phyloP scores from a whole-genome alignment of 495 filamentous ascomycete species.

The Talaromyces proteolyticus region DNA sequence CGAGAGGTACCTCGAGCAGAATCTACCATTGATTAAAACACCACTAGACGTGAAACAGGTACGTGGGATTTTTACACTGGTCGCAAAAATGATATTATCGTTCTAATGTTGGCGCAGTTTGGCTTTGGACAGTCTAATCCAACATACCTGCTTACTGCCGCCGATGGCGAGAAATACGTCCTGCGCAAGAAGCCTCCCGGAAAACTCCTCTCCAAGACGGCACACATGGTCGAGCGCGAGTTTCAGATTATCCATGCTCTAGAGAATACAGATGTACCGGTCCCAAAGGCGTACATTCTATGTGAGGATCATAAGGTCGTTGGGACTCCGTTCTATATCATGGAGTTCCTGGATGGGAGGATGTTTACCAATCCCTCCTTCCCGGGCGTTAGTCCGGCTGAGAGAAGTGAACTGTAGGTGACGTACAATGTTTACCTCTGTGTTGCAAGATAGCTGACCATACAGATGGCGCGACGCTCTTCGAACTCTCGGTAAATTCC shows the following conservation, averaged over 20 bases:
- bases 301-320: conserved; percentile 76
- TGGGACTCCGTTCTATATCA: conserved; percentile 93
- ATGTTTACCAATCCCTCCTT: conserved; percentile 87
- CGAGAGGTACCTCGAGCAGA: conserved; percentile 66
- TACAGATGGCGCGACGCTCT: conserved; percentile 77
- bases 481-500: conserved; percentile 77
- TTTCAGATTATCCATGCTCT: conserved; percentile 86
- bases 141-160: conserved; percentile 79
- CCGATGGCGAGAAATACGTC: conserved; percentile 64
- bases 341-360: conserved; percentile 87
- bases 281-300: conserved; percentile 77
- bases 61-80: conserved; percentile 11
- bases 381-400: conserved; percentile 61
- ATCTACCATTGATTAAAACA: conserved; percentile 72
- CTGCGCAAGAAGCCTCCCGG: conserved; percentile 96
- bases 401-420: conserved; percentile 62
- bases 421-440: not conserved
- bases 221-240: conserved; percentile 94
- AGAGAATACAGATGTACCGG: conserved; percentile 72
- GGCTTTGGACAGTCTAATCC: conserved; percentile 97
- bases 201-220: conserved; percentile 82
- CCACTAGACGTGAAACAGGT: conserved; percentile 89
- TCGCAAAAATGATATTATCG: not conserved
- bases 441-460: not conserved
- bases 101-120: conserved; percentile 50